Evolutionary conservation across 805 yeast genomes (phyloP).

Genomic region (Starmerella sirachaensis): DNA sequence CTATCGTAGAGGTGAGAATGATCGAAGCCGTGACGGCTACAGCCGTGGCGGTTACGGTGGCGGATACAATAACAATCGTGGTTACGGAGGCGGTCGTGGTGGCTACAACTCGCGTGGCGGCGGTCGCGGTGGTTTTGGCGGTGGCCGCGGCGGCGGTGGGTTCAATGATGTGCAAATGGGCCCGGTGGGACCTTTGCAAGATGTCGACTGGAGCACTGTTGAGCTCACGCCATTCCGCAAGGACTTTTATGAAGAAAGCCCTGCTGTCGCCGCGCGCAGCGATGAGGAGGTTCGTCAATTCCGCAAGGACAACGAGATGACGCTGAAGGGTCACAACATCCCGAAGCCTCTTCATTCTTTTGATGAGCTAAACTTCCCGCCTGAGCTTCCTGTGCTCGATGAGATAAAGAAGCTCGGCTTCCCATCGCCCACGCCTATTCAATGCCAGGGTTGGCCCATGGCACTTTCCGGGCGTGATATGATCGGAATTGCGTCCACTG

Average conservation of each 20-base stretch:
- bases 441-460: slow-evolving; percentile 99
- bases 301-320: slow-evolving; percentile 80
- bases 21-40: slow-evolving; percentile 16
- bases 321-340: slow-evolving; percentile 65
- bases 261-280: slow-evolving; percentile 60
- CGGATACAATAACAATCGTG: slow-evolving; percentile 23
- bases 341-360: slow-evolving; percentile 89
- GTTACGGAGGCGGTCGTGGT: slow-evolving; percentile 35
- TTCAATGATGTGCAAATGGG: slow-evolving; percentile 28
- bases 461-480: slow-evolving; percentile 97
- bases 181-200: slow-evolving; percentile 34
- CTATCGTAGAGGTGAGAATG: slow-evolving; percentile 8
- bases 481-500: slow-evolving; percentile 98
- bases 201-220: slow-evolving; percentile 72
- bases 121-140: slow-evolving; percentile 33
- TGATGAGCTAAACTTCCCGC: slow-evolving; percentile 97
- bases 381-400: slow-evolving; percentile 54
- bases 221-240: slow-evolving; percentile 82
- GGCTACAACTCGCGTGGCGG: slow-evolving; percentile 31
- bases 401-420: slow-evolving; percentile 90
- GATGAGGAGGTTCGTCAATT: slow-evolving; percentile 61
- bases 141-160: slow-evolving; percentile 37
- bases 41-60: slow-evolving; percentile 24
- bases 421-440: slow-evolving; percentile 89
- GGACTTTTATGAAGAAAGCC: slow-evolving; percentile 84